A percentile compares a stretch with the other conserved stretches of the same genome.
Conservation (phyloP, 1,284 basidiomycete species). For the Ceratobasidium sp. region DNA sequence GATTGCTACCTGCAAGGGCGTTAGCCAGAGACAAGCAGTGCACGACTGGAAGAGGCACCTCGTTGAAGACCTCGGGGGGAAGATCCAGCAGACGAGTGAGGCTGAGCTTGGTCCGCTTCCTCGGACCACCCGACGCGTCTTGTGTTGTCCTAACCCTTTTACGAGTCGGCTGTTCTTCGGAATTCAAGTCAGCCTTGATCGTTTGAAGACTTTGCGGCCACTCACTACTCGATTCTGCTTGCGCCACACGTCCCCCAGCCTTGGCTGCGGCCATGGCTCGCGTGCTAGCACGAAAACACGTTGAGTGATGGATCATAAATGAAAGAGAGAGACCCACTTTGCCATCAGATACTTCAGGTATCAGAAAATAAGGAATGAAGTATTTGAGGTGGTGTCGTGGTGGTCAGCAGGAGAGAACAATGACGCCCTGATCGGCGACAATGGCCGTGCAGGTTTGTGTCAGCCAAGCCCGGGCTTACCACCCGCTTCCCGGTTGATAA, state of each 20-base stretch:
- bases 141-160: neutral
- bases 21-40: neutral
- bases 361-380: no score
- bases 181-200: neutral
- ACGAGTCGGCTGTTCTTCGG: neutral
- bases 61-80: slow-evolving; percentile 48
- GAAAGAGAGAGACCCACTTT: neutral
- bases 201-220: no score
- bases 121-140: neutral
- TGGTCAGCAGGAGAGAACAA: no score
- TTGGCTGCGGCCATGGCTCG: no score
- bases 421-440: no score
- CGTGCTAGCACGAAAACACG: neutral
- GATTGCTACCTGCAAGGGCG: slow-evolving; percentile 43
- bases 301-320: neutral
- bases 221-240: neutral
- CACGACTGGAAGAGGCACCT: slow-evolving; percentile 43
- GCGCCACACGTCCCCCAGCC: neutral
- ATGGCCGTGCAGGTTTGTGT: no score
- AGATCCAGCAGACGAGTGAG: slow-evolving; percentile 42
- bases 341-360: no score
- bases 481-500: no score
- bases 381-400: no score
- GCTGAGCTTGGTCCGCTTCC: neutral
- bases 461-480: no score